Base-by-base conservation (phyloP, 2,329 filamentous ascomycete genomes). In the Stachybotrys chartarum region DNA sequence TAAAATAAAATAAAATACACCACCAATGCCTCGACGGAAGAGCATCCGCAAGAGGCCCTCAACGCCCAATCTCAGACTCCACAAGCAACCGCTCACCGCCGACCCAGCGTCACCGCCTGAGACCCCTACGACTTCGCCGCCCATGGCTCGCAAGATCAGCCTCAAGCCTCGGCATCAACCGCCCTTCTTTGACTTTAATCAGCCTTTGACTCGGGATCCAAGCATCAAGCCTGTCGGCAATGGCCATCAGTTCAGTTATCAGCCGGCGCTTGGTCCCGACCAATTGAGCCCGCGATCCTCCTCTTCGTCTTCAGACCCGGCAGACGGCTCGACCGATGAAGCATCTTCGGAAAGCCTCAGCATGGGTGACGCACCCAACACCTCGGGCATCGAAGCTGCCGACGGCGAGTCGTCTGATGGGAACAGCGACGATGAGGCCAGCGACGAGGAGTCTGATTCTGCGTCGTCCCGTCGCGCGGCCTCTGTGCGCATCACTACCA, bases 81-180 rank as follows among this genome's bases (percentile, higher is more conserved):
- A 64, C 56, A 66, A 69, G 42, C 61, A 64, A 54, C 58, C 59
- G 55, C 63, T 62, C 61, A 63, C 66, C 65, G 64, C 67, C 60
- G 70, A 72, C 55, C 76, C 74, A 54, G 73, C 75, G 55, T 79
- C 77, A 62, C 77, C 76, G 59, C 76, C 76, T 46, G 74, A 75
- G 52, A 78, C 76, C 46, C 77, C 76, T 53, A 76, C 73, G 46
- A 67, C 70, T 42, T 69, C 70, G 54, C 70, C 71, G 55, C 63
- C 65, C 32, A 64, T 68, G 57, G 61, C 64, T 52, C 69, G 68
- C 61, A 70, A 69, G 57, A 66, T 57, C 58, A 65, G 67, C 56
- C 57, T 64, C 55, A 66, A 65, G 59, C 67, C 65, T 49, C 64
- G 64, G 14, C 66, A 65, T 58, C 61, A 68, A 62, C 63, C 68